Conservation (phyloP, 108 stramenopile genomes). For the Skeletonema grethae region DNA sequence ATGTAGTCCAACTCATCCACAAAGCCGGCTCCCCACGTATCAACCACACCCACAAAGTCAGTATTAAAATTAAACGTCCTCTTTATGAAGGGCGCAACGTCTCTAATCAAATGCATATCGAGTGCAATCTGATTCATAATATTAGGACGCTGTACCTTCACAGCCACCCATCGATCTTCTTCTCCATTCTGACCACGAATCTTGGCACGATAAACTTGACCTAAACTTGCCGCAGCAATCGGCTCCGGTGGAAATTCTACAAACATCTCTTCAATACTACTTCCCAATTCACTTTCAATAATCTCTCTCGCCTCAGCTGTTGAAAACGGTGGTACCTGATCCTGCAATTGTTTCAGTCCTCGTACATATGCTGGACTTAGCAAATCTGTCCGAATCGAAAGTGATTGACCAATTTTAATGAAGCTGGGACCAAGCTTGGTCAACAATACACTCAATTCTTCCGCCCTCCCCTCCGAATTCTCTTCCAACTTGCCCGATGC, state of each 20-base stretch:
- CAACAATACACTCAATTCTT: slow-evolving; percentile 67
- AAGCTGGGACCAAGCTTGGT: slow-evolving; percentile 82
- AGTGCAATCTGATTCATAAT: slow-evolving; percentile 92
- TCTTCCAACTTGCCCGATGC: slow-evolving; percentile 50
- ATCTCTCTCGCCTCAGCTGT: slow-evolving; percentile 72
- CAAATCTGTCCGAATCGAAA: slow-evolving; percentile 93
- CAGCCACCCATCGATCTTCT: slow-evolving; percentile 70
- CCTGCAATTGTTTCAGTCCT: slow-evolving; percentile 86
- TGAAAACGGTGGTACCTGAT: slow-evolving; percentile 88
- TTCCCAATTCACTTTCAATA: slow-evolving; percentile 89
- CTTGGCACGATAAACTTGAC: slow-evolving; percentile 90
- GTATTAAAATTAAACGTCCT: slow-evolving; percentile 74
- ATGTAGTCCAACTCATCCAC: slow-evolving; percentile 95
- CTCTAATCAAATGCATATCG: slow-evolving; percentile 94
- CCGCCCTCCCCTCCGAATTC: slow-evolving; percentile 66
- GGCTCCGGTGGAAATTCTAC: slow-evolving; percentile 68
- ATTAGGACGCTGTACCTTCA: slow-evolving; percentile 95
- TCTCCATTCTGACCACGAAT: slow-evolving; percentile 27
- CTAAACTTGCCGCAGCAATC: slow-evolving; percentile 91
- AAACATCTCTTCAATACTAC: slow-evolving; percentile 62
- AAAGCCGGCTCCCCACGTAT: slow-evolving; percentile 94
- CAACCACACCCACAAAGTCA: slow-evolving; percentile 84
- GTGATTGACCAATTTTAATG: slow-evolving; percentile 94
- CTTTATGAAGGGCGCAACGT: slow-evolving; percentile 70
- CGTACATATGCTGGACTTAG: slow-evolving; percentile 80